Conservation (phyloP, 768 basidiomycete genomes). For the Lepiota brunneoincarnata region DNA sequence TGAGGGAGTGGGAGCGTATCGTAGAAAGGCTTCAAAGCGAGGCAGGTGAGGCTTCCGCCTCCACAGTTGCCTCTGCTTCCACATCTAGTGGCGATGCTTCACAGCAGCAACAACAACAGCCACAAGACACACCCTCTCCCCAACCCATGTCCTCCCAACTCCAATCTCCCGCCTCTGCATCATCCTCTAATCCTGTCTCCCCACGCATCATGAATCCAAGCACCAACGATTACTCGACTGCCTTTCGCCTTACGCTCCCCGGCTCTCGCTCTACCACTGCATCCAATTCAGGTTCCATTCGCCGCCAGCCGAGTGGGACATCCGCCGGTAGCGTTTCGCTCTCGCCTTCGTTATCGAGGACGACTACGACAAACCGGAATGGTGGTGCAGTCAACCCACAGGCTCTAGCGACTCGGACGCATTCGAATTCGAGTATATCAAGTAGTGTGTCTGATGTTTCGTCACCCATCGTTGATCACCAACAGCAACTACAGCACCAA, state of each 20-base stretch:
- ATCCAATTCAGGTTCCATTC: not conserved
- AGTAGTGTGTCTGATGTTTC: not conserved
- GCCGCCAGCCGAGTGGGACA: not conserved
- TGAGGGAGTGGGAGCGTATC: conserved; percentile 8
- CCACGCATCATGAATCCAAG: conserved; percentile 4
- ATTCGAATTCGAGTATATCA: not conserved
- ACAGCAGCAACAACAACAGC: not conserved
- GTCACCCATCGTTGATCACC: not conserved
- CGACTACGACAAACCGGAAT: not conserved
- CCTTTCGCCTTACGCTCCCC: conserved; percentile 4
- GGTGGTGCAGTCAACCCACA: not conserved
- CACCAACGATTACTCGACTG: conserved; percentile 7
- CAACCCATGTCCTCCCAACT: not conserved
- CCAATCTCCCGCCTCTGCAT: not conserved
- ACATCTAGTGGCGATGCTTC: not conserved
- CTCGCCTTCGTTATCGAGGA: conserved; percentile 4
- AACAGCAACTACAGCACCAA: not conserved
- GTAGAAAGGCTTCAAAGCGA: not conserved
- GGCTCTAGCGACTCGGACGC: not conserved
- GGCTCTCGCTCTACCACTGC: not conserved
- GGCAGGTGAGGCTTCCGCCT: not conserved
- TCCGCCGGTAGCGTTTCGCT: not conserved
- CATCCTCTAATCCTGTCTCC: conserved; percentile 4
- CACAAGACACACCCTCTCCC: not conserved
- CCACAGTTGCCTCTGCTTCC: not conserved